A percentile compares a stretch with the other conserved stretches of the same genome.
phyloP scores from a whole-genome alignment of 345 rosid genomes.

The Psidium friedrichsthalianum region DNA sequence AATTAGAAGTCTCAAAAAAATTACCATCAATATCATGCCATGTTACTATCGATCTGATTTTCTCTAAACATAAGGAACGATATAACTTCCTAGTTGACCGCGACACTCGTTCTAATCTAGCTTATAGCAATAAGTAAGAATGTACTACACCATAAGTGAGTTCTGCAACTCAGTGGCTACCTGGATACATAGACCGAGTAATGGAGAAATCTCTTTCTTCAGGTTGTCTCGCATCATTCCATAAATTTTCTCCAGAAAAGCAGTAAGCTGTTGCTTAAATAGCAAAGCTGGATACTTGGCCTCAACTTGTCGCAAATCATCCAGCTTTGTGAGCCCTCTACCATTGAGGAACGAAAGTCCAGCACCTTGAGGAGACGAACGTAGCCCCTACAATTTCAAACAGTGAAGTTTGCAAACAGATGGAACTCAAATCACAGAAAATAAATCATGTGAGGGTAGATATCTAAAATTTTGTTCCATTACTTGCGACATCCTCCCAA shows the following conservation, averaged over 20 bases:
- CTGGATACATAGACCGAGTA: slow-evolving; percentile 97
- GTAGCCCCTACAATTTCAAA: slow-evolving; percentile 50
- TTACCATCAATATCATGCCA: not conserved
- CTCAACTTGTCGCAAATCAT: slow-evolving; percentile 89
- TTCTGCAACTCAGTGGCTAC: slow-evolving; percentile 23
- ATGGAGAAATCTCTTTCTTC: slow-evolving; percentile 93
- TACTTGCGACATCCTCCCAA: slow-evolving; percentile 98
- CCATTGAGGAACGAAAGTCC: slow-evolving; percentile 73
- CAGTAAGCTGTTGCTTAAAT: slow-evolving; percentile 98
- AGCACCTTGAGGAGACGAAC: slow-evolving; percentile 87
- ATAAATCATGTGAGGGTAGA: not conserved
- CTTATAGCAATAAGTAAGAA: not conserved
- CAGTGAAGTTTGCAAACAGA: slow-evolving; percentile 1
- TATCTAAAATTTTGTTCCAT: not conserved
- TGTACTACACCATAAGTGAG: not conserved
- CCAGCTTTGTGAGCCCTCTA: slow-evolving; percentile 60
- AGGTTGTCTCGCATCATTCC: slow-evolving; percentile 97
- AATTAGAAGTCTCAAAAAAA: not conserved
- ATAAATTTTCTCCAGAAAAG: slow-evolving; percentile 97
- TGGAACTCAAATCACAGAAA: not conserved
- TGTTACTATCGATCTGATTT: not conserved
- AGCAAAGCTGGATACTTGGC: slow-evolving; percentile 96
- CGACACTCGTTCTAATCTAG: not conserved
- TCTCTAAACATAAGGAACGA: not conserved
- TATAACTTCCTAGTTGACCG: not conserved